A percentile compares a stretch with the other conserved stretches of the same genome.
These are phyloP conservation scores for Tubosaeta sp. DNA, from an alignment of 768 basidiomycete genomes.

Conservation along the genomic window DNA sequence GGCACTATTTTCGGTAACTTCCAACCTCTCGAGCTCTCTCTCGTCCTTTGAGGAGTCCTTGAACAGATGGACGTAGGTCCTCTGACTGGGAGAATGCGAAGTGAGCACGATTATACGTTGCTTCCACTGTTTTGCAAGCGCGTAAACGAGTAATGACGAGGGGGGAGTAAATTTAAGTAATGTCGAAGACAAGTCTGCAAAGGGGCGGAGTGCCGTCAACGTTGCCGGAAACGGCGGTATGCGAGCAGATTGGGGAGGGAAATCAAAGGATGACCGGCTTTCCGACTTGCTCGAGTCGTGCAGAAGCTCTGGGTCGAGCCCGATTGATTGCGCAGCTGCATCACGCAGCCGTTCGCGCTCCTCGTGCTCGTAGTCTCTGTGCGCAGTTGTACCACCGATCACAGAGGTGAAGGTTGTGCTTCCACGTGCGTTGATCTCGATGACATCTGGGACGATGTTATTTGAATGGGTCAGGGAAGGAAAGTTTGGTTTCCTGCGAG, in stretches of 20 bases:
- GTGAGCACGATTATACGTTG: constrained; percentile 58
- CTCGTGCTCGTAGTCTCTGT: constrained; percentile 56
- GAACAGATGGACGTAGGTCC: constrained; percentile 68
- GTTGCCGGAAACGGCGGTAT: constrained; percentile 65
- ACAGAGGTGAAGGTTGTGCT: constrained; percentile 15
- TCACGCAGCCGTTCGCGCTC: constrained; percentile 74
- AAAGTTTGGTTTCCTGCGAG: constrained; percentile 36
- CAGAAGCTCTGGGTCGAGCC: constrained; percentile 53
- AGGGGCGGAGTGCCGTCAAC: constrained; percentile 45
- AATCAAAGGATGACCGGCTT: constrained; percentile 12
- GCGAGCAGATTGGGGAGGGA: constrained; percentile 12
- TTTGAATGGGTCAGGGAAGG: constrained; percentile 27
- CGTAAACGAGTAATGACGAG: constrained; percentile 65
- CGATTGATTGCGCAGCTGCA: constrained; percentile 73
- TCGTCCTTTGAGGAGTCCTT: constrained; percentile 57
- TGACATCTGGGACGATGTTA: constrained; percentile 60
- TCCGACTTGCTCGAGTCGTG: constrained; percentile 30
- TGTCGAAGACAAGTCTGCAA: constrained; percentile 47
- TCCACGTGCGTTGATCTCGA: constrained; percentile 59
- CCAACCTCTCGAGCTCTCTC: constrained; percentile 67
- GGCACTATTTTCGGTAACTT: constrained; percentile 72
- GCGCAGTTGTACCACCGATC: constrained; percentile 20
- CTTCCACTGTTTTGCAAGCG: constrained; percentile 73
- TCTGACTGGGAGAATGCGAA: constrained; percentile 32
- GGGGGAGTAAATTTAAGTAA: constrained; percentile 69